phyloP scores from a whole-genome alignment of 208 protist species.

The Leishmania tarentolae region DNA sequence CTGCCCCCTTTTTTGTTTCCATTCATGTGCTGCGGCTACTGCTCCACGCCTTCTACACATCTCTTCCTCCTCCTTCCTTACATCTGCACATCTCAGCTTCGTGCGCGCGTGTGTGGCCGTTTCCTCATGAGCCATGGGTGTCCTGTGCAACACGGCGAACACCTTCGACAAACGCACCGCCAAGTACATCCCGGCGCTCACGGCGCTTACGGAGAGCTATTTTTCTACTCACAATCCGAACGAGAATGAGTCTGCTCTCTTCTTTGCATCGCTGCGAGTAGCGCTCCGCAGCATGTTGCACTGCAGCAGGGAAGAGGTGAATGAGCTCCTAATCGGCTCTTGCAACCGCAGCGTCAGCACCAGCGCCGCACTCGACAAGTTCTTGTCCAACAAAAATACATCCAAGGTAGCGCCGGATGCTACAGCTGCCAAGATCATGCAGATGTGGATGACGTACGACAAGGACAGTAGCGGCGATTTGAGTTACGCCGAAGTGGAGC shows the following conservation, averaged over 20 bases:
- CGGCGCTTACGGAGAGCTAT: constrained; percentile 49
- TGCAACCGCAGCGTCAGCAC: constrained; percentile 41
- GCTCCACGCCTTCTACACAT: neutral
- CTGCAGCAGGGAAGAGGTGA: constrained; percentile 44
- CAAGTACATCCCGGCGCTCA: constrained; percentile 41
- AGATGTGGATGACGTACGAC: constrained; percentile 73
- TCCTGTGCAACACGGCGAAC: constrained; percentile 17
- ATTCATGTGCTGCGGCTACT: neutral
- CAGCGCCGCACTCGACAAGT: constrained; percentile 35
- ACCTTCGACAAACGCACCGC: constrained; percentile 25
- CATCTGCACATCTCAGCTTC: neutral
- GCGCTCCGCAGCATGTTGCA: constrained; percentile 44
- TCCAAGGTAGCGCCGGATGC: constrained; percentile 34
- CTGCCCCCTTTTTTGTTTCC: neutral
- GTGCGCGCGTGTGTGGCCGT: neutral
- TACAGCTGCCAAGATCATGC: constrained; percentile 66
- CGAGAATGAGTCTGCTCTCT: constrained; percentile 38
- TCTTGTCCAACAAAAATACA: constrained; percentile 29
- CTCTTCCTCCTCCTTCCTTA: neutral
- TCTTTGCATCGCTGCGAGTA: constrained; percentile 60
- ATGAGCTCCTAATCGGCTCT: constrained; percentile 47
- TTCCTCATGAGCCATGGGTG: constrained; percentile 35
- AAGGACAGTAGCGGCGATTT: constrained; percentile 64
- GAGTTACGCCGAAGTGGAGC: constrained; percentile 42
- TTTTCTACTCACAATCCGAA: constrained; percentile 29